Base-by-base conservation (phyloP, 768 basidiomycete species). In the Mycena amicta region DNA sequence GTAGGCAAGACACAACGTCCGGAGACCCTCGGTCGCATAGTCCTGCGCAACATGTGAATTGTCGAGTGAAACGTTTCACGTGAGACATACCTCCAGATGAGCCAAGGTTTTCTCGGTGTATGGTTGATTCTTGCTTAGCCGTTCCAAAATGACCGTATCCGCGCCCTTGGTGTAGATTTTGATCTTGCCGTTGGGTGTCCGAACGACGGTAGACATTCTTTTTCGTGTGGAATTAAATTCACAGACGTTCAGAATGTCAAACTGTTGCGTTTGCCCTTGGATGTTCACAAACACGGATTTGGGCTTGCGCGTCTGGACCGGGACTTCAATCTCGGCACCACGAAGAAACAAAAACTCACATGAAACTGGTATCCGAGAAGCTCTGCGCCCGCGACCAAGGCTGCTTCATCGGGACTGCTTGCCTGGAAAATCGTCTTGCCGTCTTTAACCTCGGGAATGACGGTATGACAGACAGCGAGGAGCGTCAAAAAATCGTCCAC, bases 211-310 rank as follows among this genome's bases (percentile, higher is more conserved):
- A 26, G 97, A 98, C 97, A 99, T 98, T 57, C 97, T 85, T 69
- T 99, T 98, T 51, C 97, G 84, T 3, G 94, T 93, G 23, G 94
- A 97, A 70, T 98, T 98, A 82, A 99, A 99, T 75, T 98, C 97
- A 83, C 95, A 97, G 43, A 99, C 90, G 68, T 98, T 98, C 58
- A 99, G 74, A 56, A 98, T 85, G 68, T 98, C 86, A 70, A 87
- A 98, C 70, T 98, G 94, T 55, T 84, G 82, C 0, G 80, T 74
- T 54, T 78, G 73, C 20, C 93, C 94, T 50, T 83, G 78, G 56
- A 95, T 79, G 39, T 90, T 88, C 53, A 98, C 86, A 69, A 93
- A 98, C 5, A 95, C 92, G 0, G 96, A 97, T 69, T 89, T 94
- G 4, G 97, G 97, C 72, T 99, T 99, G 39, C 97, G 89, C 2